These are phyloP conservation scores for Phytophthora sp. DNA, from an alignment of 352 stramenopile species.

Conservation along the genomic window DNA sequence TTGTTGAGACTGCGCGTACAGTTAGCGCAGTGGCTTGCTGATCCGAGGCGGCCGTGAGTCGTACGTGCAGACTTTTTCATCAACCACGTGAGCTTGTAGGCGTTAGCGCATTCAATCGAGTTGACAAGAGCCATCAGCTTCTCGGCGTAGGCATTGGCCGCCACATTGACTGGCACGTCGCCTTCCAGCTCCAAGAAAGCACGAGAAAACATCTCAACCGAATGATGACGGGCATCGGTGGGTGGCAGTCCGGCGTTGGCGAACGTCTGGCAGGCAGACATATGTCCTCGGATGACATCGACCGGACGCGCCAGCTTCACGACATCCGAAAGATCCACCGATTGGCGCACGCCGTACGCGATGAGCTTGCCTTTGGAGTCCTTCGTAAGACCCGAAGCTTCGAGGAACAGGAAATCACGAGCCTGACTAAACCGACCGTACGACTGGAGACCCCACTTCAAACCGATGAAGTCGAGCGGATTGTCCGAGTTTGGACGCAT, in stretches of 20 bases:
- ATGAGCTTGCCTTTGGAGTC: conserved; percentile 37
- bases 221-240: conserved; percentile 21
- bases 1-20: conserved; percentile 43
- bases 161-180: conserved; percentile 30
- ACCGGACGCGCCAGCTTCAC: conserved; percentile 32
- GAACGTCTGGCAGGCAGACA: conserved; percentile 38
- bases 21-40: conserved; percentile 34
- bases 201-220: conserved; percentile 40
- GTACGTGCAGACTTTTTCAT: conserved; percentile 25
- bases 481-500: conserved; percentile 26
- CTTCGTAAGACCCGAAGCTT: conserved; percentile 41
- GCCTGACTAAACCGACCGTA: conserved; percentile 39
- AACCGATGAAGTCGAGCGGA: conserved; percentile 44
- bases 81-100: conserved; percentile 46
- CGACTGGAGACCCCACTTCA: conserved; percentile 45
- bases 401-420: conserved; percentile 51
- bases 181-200: conserved; percentile 37
- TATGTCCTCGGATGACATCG: conserved; percentile 36
- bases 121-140: conserved; percentile 33
- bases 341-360: conserved; percentile 37
- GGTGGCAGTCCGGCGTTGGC: conserved; percentile 25
- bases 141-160: conserved; percentile 19
- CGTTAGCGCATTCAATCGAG: conserved; percentile 38
- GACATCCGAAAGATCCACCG: conserved; percentile 36
- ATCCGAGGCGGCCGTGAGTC: conserved; percentile 10